Conservation (phyloP, 2,329 filamentous ascomycete species). For the Bipolaris cookei region DNA sequence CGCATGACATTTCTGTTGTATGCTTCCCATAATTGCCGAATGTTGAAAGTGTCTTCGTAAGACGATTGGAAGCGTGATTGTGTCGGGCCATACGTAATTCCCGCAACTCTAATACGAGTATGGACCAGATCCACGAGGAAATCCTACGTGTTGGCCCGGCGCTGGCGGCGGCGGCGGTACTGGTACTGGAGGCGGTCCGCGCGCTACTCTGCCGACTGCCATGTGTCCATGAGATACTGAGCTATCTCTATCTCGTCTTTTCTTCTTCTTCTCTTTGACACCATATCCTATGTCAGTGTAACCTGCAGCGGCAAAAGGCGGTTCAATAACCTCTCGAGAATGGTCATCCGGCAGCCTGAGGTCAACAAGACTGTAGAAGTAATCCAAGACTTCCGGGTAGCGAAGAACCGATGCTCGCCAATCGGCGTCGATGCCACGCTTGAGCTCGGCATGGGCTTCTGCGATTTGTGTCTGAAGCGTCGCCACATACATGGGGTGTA, state of each 20-base stretch:
- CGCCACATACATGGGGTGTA: conserved; percentile 50
- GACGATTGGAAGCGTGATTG: not conserved
- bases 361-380: conserved; percentile 76
- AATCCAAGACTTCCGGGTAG: conserved; percentile 80
- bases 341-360: conserved; percentile 67
- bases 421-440: conserved; percentile 78
- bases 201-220: conserved; percentile 32
- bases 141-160: conserved; percentile 40
- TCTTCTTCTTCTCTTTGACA: conserved; percentile 45
- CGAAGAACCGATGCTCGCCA: conserved; percentile 77
- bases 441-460: conserved; percentile 69
- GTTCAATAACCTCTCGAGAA: conserved; percentile 47
- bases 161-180: conserved; percentile 33
- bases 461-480: conserved; percentile 61
- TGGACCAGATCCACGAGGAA: conserved; percentile 32
- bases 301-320: conserved; percentile 48
- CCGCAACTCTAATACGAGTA: conserved; percentile 23
- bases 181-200: conserved; percentile 43
- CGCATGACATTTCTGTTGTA: not conserved
- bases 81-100: not conserved
- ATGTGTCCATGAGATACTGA: conserved; percentile 29
- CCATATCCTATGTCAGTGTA: conserved; percentile 47
- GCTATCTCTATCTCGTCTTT: conserved; percentile 41
- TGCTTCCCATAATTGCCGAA: not conserved
- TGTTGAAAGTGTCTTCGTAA: not conserved